Evolutionary conservation across 2,329 filamentous ascomycete species (phyloP), one percentile per base, ranked within the genome.

Genomic region (Trichothecium sympodiale): DNA sequence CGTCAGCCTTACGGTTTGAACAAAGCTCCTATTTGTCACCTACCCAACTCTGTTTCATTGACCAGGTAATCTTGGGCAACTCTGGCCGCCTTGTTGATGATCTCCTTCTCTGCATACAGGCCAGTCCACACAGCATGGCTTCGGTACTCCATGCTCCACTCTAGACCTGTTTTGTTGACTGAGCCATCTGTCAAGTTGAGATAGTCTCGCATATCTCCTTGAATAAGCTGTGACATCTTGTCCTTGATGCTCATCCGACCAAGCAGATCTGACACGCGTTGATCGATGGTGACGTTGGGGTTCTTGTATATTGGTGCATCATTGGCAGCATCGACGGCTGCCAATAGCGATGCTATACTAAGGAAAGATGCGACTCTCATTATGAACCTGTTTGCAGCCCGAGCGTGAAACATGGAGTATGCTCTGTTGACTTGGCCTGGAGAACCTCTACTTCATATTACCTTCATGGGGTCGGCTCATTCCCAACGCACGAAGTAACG

Each of bases 81-180:
- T 52, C 74, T 74, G 45, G 83, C 69, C 33, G 76, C 76, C 15
- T 71, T 63, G 17, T 71, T 67, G 31, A 85, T 67, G 59, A 69
- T 76, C 35, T 74, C 65, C 61, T 75, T 79, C 15, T 70, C 60
- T 36, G 82, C 66, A 1, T 78, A 72, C 38, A 81, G 72, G 27
- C 81, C 81, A 5, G 83, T 80, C 50, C 83, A 86, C 53, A 83
- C 80, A 34, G 73, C 70, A 27, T 80, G 79, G n/a, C 74, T 73
- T 25, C 78, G 74, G 46, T 67, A 64, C 25, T 67, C 61, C 65
- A 83, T 82, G 50, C 74, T 83, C 59, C 70, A 75, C 32, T 67
- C 73, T 9, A 86, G 61, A 0, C 79, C 82, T 1, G 70, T 74
- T 35, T 69, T 62, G 50, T 86, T 86, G 58, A 82, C 75, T n/a